Evolutionary conservation across 345 rosid species (phyloP).

Genomic region (Ailanthus altissimus): DNA sequence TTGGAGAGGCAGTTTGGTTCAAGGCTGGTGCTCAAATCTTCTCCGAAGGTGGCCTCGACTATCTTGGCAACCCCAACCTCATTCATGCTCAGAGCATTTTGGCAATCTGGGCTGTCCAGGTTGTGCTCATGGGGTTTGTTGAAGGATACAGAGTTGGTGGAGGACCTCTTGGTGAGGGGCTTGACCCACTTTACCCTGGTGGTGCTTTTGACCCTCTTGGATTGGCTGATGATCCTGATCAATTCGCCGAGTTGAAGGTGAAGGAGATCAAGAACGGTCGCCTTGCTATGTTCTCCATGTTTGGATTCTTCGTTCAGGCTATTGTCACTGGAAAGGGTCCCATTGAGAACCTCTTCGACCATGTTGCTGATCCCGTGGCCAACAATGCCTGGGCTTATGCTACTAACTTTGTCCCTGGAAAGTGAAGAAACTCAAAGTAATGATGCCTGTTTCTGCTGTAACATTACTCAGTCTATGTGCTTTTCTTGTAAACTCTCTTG

Average conservation of each 20-base stretch:
- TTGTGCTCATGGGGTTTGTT: slow-evolving; percentile 91
- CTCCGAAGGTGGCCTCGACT: slow-evolving; percentile 94
- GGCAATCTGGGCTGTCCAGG: slow-evolving; percentile 92
- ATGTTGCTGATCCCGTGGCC: slow-evolving; percentile 81
- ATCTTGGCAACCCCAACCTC: slow-evolving; percentile 95
- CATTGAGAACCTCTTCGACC: slow-evolving; percentile 84
- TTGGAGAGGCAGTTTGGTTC: slow-evolving; percentile 97
- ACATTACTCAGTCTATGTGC: slow-evolving; percentile 12
- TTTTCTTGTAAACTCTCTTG: slow-evolving; percentile 17
- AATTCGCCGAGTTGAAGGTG: slow-evolving; percentile 91
- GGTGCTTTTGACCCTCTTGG: slow-evolving; percentile 94
- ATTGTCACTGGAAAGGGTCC: slow-evolving; percentile 98
- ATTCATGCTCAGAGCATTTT: slow-evolving; percentile 96
- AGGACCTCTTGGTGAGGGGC: slow-evolving; percentile 95
- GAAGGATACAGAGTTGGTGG: slow-evolving; percentile 98
- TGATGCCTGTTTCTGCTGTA: neutral
- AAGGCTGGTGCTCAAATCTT: slow-evolving; percentile 93
- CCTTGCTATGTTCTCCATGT: slow-evolving; percentile 92
- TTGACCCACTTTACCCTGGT: slow-evolving; percentile 95
- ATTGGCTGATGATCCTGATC: slow-evolving; percentile 91
- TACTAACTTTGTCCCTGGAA: slow-evolving; percentile 97
- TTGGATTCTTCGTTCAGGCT: slow-evolving; percentile 94
- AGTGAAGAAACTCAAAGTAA: slow-evolving; percentile 38
- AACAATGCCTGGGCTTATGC: slow-evolving; percentile 99
- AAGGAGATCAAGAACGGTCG: slow-evolving; percentile 96